Percentiles rank a stretch among this genome's conserved stretches.
Conservation (phyloP, 2,329 filamentous ascomycete genomes). For the Bipolaris bicolor region DNA sequence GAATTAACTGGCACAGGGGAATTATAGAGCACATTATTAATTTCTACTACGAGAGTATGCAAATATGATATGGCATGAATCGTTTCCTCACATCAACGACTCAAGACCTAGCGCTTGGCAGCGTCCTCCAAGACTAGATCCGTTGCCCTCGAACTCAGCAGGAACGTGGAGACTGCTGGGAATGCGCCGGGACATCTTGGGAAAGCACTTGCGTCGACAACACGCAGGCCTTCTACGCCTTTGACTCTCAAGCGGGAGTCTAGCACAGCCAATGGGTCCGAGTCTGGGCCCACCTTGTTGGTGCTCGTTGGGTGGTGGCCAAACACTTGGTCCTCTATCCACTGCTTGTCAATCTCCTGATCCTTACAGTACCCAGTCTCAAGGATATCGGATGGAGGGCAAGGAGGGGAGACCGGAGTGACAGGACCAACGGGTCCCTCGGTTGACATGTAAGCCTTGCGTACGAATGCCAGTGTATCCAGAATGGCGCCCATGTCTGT, state of each 20-base stretch:
- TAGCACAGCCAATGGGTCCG: conserved; percentile 42
- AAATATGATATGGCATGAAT: neutral
- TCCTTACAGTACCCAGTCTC: conserved; percentile 28
- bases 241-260: conserved; percentile 46
- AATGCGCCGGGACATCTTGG: conserved; percentile 56
- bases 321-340: conserved; percentile 27
- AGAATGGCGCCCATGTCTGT: conserved; percentile 59
- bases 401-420: conserved; percentile 47
- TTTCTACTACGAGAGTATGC: neutral
- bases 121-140: conserved; percentile 30
- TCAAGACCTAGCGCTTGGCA: neutral
- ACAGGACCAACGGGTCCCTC: conserved; percentile 51
- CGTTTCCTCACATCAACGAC: neutral
- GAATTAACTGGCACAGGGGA: too few relatives aligned
- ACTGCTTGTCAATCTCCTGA: conserved; percentile 22
- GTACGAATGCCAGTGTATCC: conserved; percentile 60
- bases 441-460: conserved; percentile 64
- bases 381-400: conserved; percentile 45
- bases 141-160: conserved; percentile 28
- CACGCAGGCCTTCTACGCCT: conserved; percentile 58
- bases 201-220: conserved; percentile 44
- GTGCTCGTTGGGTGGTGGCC: conserved; percentile 29
- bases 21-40: too few relatives aligned
- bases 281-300: conserved; percentile 30
- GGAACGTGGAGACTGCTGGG: conserved; percentile 57